Evolutionary conservation across 2,329 filamentous ascomycete species (phyloP).

Genomic region (Penicillium sp.): DNA sequence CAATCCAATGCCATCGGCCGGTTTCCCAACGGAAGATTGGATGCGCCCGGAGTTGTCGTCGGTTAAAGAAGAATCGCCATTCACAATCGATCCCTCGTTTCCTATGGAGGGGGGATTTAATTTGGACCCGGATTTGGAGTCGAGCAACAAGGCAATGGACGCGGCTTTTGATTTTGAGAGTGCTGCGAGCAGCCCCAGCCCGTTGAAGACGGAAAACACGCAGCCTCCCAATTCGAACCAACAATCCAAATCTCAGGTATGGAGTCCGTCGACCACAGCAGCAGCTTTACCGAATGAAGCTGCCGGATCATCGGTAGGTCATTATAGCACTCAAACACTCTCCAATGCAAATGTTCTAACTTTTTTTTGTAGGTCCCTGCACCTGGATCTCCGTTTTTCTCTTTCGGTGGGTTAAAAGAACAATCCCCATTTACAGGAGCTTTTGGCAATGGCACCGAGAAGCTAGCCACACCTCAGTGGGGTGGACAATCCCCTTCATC

Average conservation of each 20-base stretch:
- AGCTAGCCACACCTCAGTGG: conserved; percentile 36
- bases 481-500: conserved; percentile 41
- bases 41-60: conserved; percentile 33
- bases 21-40: conserved; percentile 36
- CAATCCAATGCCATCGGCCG: conserved; percentile 30
- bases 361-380: conserved; percentile 19
- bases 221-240: conserved; percentile 22
- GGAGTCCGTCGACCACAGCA: conserved; percentile 23
- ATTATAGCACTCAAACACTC: background rate
- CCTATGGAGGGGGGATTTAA: conserved; percentile 30
- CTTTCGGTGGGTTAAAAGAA: conserved; percentile 33
- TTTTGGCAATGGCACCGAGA: conserved; percentile 27
- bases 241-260: conserved; percentile 24
- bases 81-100: conserved; percentile 36
- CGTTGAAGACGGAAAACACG: conserved; percentile 29
- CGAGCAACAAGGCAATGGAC: conserved; percentile 45
- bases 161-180: conserved; percentile 47
- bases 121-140: conserved; percentile 38
- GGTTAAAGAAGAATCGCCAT: conserved; percentile 38
- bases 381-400: conserved; percentile 29
- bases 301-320: conserved; percentile 29
- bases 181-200: conserved; percentile 44
- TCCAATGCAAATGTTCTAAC: conserved; percentile 5
- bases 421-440: conserved; percentile 34
- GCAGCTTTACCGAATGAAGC: conserved; percentile 7